Conservation (phyloP, 129 eudicot genomes). For the Flaveria trinervia region DNA sequence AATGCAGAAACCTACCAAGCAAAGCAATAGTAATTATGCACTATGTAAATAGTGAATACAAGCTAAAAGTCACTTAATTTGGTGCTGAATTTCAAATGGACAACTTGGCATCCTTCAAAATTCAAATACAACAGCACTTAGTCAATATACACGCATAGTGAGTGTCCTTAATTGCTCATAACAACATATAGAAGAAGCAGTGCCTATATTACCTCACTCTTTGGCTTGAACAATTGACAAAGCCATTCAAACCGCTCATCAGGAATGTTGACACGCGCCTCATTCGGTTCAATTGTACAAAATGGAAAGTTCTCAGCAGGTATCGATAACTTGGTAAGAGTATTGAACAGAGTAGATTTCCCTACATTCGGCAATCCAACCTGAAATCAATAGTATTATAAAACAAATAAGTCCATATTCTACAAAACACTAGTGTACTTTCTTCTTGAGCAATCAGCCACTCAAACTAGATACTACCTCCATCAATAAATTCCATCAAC, state of each 20-base stretch:
- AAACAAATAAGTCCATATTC: slow-evolving; percentile 8
- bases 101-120: neutral
- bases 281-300: slow-evolving; percentile 98
- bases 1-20: slow-evolving; percentile 81
- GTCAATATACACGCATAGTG: neutral
- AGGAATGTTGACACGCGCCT: slow-evolving; percentile 95
- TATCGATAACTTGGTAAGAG: slow-evolving; percentile 90
- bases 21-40: neutral
- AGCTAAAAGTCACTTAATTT: neutral
- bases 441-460: neutral
- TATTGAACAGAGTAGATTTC: slow-evolving; percentile 93
- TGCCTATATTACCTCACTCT: slow-evolving; percentile 68
- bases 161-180: too few species aligned
- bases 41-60: neutral
- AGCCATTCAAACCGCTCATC: slow-evolving; percentile 99
- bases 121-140: neutral
- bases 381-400: slow-evolving; percentile 39
- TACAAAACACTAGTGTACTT: neutral
- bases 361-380: slow-evolving; percentile 99
- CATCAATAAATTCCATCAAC: neutral
- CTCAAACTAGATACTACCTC: neutral
- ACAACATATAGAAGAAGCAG: neutral
- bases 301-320: slow-evolving; percentile 99
- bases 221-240: slow-evolving; percentile 84
- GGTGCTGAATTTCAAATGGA: slow-evolving; percentile 9